These are phyloP conservation scores for Cyberlindnera saturnus DNA, from an alignment of 805 yeast species.

Conservation along the genomic window DNA sequence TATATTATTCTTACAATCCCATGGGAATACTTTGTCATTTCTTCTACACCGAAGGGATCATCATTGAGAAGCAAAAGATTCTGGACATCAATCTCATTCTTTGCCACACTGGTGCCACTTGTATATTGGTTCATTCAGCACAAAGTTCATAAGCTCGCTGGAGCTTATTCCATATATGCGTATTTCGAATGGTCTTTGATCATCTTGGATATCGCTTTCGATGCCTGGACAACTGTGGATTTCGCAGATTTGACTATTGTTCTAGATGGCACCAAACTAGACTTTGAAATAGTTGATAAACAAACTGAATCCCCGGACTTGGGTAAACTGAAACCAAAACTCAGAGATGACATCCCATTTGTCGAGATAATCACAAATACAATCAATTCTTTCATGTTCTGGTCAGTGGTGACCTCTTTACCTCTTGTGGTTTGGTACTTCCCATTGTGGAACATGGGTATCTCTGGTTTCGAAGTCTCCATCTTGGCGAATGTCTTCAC, in stretches of 20 bases:
- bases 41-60: constrained; percentile 42
- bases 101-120: constrained; percentile 71
- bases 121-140: constrained; percentile 89
- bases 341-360: constrained; percentile 21
- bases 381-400: constrained; percentile 69
- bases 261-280: constrained; percentile 16
- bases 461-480: constrained; percentile 86
- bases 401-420: constrained; percentile 79
- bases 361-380: constrained; percentile 38
- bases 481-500: constrained; percentile 57
- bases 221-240: constrained; percentile 70
- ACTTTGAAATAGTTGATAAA: constrained; percentile 15
- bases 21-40: constrained; percentile 68
- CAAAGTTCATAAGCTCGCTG: constrained; percentile 78
- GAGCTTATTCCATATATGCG: constrained; percentile 95
- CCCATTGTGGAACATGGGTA: constrained; percentile 97
- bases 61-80: constrained; percentile 48
- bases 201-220: constrained; percentile 77
- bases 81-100: constrained; percentile 54
- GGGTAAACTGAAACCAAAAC: constrained; percentile 14
- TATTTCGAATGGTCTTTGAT: constrained; percentile 92
- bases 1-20: constrained; percentile 88
- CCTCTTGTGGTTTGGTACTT: constrained; percentile 92
- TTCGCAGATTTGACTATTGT: constrained; percentile 54
- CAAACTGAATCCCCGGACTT: not conserved